These are phyloP conservation scores for Turritis glabra DNA, from an alignment of 345 rosid species.

Conservation along the genomic window DNA sequence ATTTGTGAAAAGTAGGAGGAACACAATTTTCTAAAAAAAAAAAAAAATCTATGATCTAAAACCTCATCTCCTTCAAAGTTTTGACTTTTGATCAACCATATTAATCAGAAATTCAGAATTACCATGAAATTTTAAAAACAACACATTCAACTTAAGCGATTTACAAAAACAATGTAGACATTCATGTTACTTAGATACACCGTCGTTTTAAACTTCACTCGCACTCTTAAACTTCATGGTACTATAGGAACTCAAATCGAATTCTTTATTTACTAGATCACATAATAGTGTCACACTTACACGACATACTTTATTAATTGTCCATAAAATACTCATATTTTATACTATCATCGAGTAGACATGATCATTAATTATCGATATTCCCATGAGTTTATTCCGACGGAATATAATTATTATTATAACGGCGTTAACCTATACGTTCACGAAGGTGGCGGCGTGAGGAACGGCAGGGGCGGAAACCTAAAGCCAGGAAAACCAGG, in stretches of 20 bases:
- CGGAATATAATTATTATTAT: not conserved
- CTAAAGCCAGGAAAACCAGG: conserved; percentile 30
- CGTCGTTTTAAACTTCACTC: not conserved
- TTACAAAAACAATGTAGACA: not conserved
- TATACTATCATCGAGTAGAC: conserved; percentile 11
- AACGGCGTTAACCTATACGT: conserved; percentile 1
- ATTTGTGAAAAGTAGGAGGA: not conserved
- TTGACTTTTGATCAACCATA: not conserved
- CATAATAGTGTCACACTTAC: not conserved
- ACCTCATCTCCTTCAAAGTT: not conserved
- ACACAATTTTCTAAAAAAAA: not conserved
- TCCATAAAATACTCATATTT: not conserved
- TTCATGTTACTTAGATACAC: not conserved
- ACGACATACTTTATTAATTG: not conserved
- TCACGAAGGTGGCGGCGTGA: conserved; percentile 29
- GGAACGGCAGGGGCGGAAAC: conserved; percentile 32
- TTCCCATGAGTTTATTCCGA: conserved; percentile 12
- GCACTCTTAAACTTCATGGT: not conserved
- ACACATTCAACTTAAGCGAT: not conserved
- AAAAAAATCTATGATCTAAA: not conserved
- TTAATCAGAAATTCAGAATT: not conserved
- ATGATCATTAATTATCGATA: conserved; percentile 1
- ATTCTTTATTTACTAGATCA: conserved; percentile 4
- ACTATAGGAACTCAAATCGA: not conserved
- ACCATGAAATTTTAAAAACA: not conserved